Evolutionary conservation across 805 yeast species (phyloP).

Genomic region (Tetrapisispora iriomotensis): DNA sequence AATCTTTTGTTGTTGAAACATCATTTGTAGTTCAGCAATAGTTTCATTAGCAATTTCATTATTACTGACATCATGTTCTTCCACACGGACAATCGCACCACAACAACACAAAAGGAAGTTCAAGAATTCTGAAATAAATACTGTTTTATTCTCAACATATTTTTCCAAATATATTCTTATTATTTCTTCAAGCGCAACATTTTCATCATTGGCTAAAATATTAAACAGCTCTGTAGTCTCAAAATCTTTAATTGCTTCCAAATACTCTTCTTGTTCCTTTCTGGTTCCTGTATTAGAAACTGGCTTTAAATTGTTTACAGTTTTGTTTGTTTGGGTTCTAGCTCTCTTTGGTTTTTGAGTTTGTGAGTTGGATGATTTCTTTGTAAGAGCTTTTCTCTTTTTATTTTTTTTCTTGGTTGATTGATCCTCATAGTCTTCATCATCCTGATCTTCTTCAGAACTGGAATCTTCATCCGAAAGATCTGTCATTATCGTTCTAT

Average conservation of each 20-base stretch:
- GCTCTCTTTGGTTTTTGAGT: slow-evolving; percentile 4
- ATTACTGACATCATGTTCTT: slow-evolving; percentile 65
- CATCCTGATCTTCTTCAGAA: slow-evolving; percentile 13
- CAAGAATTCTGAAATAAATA: slow-evolving; percentile 50
- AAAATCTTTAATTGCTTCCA: slow-evolving; percentile 35
- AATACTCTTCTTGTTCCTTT: slow-evolving; percentile 24
- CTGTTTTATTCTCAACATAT: slow-evolving; percentile 35
- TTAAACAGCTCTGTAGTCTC: slow-evolving; percentile 41
- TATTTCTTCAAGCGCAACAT: slow-evolving; percentile 40
- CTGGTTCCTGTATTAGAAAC: slow-evolving; percentile 7
- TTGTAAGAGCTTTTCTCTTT: slow-evolving; percentile 9
- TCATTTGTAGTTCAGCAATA: slow-evolving; percentile 56
- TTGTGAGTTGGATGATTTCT: no score
- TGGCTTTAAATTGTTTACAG: background rate
- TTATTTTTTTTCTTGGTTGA: slow-evolving; percentile 5
- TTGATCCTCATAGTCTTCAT: slow-evolving; percentile 21
- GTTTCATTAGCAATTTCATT: slow-evolving; percentile 65
- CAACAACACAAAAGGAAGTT: slow-evolving; percentile 61
- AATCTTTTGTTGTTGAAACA: slow-evolving; percentile 47
- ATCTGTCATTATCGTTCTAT: slow-evolving; percentile 4
- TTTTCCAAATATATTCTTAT: slow-evolving; percentile 51
- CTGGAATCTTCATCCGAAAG: slow-evolving; percentile 2
- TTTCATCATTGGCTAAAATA: slow-evolving; percentile 40
- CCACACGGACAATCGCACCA: slow-evolving; percentile 60
- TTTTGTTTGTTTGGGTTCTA: slow-evolving; percentile 4